phyloP scores from a whole-genome alignment of 768 basidiomycete genomes.

The Pisolithus tinctorius region DNA sequence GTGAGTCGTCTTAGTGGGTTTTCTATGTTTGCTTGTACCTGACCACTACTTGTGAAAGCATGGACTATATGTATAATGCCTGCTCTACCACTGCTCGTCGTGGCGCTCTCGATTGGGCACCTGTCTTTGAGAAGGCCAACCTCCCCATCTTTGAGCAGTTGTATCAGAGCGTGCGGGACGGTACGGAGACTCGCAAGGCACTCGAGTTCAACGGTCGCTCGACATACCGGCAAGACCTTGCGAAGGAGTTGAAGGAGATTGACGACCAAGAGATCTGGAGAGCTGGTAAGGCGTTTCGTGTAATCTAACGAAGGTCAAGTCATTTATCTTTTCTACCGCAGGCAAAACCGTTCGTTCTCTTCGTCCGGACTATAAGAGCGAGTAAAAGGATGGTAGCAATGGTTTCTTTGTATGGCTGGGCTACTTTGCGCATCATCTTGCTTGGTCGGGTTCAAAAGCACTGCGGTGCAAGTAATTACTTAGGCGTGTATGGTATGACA shows the following conservation, averaged over 20 bases:
- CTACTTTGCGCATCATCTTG: not conserved
- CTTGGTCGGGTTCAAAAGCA: slow-evolving; percentile 1
- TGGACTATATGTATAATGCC: slow-evolving; percentile 99
- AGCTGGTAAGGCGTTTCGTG: slow-evolving; percentile 50
- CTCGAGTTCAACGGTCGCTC: slow-evolving; percentile 91
- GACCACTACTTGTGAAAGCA: slow-evolving; percentile 38
- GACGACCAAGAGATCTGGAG: slow-evolving; percentile 99
- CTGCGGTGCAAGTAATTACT: slow-evolving; percentile 1
- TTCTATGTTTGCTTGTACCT: not conserved
- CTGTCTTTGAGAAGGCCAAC: slow-evolving; percentile 92
- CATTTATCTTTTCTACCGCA: slow-evolving; percentile 10
- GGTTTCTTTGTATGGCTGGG: not conserved
- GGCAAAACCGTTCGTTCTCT: slow-evolving; percentile 89
- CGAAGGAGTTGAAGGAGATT: slow-evolving; percentile 88
- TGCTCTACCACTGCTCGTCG: slow-evolving; percentile 99
- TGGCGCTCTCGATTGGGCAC: slow-evolving; percentile 99
- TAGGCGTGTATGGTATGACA: not conserved
- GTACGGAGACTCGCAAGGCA: slow-evolving; percentile 94
- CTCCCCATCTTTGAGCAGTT: slow-evolving; percentile 90
- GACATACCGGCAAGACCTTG: slow-evolving; percentile 91
- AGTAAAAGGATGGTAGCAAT: slow-evolving; percentile 23
- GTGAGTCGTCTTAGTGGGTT: slow-evolving; percentile 33
- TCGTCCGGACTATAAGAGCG: slow-evolving; percentile 78
- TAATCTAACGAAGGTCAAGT: not conserved
- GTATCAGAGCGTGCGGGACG: slow-evolving; percentile 91